Conservation (phyloP, 805 yeast species). For the Lachancea nothofagi region DNA sequence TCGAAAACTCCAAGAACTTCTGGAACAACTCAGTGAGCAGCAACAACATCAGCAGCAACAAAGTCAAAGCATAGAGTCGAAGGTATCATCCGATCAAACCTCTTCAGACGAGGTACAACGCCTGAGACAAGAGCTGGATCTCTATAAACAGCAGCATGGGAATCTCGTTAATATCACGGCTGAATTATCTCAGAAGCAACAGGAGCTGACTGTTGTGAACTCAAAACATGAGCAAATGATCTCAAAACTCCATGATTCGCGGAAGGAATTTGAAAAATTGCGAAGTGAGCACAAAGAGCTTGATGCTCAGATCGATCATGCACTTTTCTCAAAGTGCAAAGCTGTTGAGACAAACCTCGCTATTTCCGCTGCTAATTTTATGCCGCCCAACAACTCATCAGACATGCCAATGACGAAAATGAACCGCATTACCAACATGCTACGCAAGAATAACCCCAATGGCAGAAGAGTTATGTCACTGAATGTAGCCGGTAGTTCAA, state of each 20-base stretch:
- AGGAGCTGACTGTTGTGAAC: slow-evolving; percentile 9
- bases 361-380: slow-evolving; percentile 6
- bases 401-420: slow-evolving; percentile 8
- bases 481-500: slow-evolving; percentile 6
- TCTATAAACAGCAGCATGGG: slow-evolving; percentile 3
- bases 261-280: slow-evolving; percentile 5
- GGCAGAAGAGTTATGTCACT: slow-evolving; percentile 12
- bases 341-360: slow-evolving; percentile 10
- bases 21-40: slow-evolving; percentile 6
- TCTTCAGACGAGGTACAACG: slow-evolving; percentile 1
- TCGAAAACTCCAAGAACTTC: slow-evolving; percentile 7
- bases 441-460: slow-evolving; percentile 9
- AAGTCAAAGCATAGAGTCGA: not conserved
- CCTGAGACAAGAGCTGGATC: slow-evolving; percentile 4
- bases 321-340: slow-evolving; percentile 8
- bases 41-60: slow-evolving; percentile 4
- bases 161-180: not conserved
- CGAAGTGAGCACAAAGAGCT: slow-evolving; percentile 2
- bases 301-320: slow-evolving; percentile 6
- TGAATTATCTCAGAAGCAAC: slow-evolving; percentile 8
- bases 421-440: slow-evolving; percentile 10
- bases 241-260: slow-evolving; percentile 1
- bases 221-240: not conserved
- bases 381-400: not conserved
- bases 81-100: not conserved